Conservation (phyloP, 148 eudicot genomes). For the Chenopodium berlandieri region DNA sequence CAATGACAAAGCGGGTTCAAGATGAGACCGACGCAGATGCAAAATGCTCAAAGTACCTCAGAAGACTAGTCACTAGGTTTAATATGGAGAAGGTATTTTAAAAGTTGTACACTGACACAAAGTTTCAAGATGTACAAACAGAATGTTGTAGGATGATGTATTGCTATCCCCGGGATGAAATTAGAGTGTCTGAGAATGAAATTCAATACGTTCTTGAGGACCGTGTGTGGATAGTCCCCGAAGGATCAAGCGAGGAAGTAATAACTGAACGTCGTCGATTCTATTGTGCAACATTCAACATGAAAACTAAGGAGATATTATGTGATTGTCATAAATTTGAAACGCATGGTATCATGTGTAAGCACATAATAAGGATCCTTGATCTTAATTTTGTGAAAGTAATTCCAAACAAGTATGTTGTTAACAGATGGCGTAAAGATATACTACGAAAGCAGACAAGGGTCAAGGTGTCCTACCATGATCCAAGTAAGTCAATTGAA, state of each 20-base stretch:
- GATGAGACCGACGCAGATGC: too few species aligned
- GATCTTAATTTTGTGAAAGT: neutral
- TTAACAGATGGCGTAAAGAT: neutral
- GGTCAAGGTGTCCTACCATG: neutral
- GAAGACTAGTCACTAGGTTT: too few species aligned
- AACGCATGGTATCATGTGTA: neutral
- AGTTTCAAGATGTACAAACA: too few species aligned
- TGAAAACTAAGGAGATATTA: neutral
- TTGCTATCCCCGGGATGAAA: too few species aligned
- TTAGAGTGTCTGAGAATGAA: too few species aligned
- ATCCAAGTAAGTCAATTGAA: neutral
- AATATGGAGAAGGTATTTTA: too few species aligned
- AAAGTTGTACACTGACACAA: too few species aligned
- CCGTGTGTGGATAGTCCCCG: too few species aligned
- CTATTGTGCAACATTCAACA: neutral
- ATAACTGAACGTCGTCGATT: neutral
- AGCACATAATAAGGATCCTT: neutral
- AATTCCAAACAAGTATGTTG: neutral
- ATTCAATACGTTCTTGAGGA: too few species aligned
- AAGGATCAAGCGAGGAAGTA: neutral
- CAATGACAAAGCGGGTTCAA: too few species aligned
- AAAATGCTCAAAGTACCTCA: too few species aligned
- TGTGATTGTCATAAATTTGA: neutral
- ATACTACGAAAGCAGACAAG: neutral
- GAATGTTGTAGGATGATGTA: too few species aligned